Evolutionary conservation across 176 grass and related monocot species (phyloP).

Genomic region (Raddia guianensis): DNA sequence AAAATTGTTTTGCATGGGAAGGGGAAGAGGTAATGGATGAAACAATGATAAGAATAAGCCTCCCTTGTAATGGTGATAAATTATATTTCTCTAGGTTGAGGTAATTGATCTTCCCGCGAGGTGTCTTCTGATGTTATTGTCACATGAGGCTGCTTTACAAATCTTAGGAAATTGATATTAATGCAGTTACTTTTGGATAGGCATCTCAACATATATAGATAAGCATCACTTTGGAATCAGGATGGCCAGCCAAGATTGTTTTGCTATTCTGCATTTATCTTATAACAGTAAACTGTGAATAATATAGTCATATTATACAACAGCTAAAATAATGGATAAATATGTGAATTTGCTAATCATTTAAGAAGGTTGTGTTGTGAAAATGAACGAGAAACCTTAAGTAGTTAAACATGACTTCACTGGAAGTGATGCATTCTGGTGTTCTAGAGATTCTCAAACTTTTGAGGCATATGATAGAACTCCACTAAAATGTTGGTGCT

Average conservation of each 20-base stretch:
- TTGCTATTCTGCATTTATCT: constrained; percentile 22
- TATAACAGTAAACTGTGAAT: constrained; percentile 15
- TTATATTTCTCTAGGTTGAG: neutral
- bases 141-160: constrained; percentile 1
- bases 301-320: constrained; percentile 20
- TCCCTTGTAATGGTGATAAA: neutral
- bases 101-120: neutral
- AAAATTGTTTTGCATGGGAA: constrained; percentile 6
- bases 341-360: neutral
- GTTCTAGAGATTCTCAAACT: neutral
- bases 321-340: neutral
- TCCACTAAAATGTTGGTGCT: neutral
- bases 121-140: constrained; percentile 12
- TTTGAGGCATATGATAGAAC: constrained; percentile 4
- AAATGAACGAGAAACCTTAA: neutral
- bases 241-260: neutral
- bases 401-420: constrained; percentile 5
- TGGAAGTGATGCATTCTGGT: constrained; percentile 2
- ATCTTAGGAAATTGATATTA: neutral
- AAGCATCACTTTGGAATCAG: constrained; percentile 1
- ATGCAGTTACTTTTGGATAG: constrained; percentile 10
- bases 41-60: neutral
- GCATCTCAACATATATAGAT: neutral
- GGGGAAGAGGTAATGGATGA: neutral
- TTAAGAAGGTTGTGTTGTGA: neutral